A percentile compares a stretch with the other conserved stretches of the same genome.
phyloP scores from a whole-genome alignment of 2,329 filamentous ascomycete genomes.

The Colletotrichum destructivum region DNA sequence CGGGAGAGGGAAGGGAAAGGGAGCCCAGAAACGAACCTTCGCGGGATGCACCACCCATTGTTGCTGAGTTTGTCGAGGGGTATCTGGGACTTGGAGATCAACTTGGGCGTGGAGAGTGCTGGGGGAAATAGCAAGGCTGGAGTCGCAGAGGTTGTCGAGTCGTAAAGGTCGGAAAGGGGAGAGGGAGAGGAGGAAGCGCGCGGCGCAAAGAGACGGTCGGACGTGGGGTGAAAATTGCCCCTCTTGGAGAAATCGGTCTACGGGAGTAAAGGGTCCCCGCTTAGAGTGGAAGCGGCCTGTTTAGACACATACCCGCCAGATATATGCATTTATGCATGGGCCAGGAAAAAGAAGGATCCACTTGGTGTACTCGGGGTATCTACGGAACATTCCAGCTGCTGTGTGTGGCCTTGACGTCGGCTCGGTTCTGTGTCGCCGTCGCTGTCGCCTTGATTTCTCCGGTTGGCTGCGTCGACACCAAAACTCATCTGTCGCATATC shows the following conservation, averaged over 20 bases:
- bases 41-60: conserved; percentile 58
- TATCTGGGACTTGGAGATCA: conserved; percentile 16
- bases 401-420: conserved; percentile 11
- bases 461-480: conserved; percentile 16
- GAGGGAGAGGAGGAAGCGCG: conserved; percentile 14
- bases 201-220: conserved; percentile 24
- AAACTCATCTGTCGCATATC: conserved; percentile 33
- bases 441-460: conserved; percentile 22
- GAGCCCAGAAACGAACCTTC: conserved; percentile 50
- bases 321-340: neutral
- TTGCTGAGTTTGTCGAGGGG: conserved; percentile 39
- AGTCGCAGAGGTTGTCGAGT: conserved; percentile 24
- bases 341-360: neutral
- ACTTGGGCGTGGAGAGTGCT: conserved; percentile 16
- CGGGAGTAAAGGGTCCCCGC: conserved; percentile 15
- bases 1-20: neutral
- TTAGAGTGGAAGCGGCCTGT: neutral
- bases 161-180: conserved; percentile 10
- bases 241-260: conserved; percentile 37
- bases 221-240: conserved; percentile 44
- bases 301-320: too few relatives aligned
- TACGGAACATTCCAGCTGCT: conserved; percentile 32
- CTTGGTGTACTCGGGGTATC: neutral
- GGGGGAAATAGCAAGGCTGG: conserved; percentile 26
- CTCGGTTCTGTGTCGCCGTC: conserved; percentile 9